Percentiles rank a stretch among this genome's conserved stretches.
Conservation (phyloP, 31 red algal species). For the Odonthalia washingtoniensis region DNA sequence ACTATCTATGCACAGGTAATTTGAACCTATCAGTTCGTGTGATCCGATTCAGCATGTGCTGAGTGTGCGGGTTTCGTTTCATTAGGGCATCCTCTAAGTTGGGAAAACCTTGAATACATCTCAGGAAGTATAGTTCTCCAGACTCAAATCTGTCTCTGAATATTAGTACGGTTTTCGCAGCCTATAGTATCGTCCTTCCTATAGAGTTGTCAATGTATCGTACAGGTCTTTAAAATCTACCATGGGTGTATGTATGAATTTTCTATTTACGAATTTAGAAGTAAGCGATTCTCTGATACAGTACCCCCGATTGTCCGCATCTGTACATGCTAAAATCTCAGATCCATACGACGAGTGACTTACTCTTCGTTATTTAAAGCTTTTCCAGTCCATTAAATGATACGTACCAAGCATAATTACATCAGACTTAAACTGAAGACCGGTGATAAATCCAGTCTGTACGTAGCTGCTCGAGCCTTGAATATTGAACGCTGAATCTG, state of each 20-base stretch:
- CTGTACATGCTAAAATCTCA: conserved; percentile 15
- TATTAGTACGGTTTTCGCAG: conserved; percentile 14
- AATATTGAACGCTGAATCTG: not conserved
- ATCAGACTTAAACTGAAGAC: not conserved
- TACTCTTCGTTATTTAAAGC: not conserved
- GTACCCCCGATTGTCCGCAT: conserved; percentile 24
- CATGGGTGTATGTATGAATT: not conserved
- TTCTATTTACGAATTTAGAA: not conserved
- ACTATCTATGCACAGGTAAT: too few species aligned
- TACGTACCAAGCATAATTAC: not conserved
- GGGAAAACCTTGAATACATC: conserved; percentile 16
- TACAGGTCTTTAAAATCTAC: conserved; percentile 26
- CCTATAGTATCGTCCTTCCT: conserved; percentile 1
- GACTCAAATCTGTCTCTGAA: conserved; percentile 21
- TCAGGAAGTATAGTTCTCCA: conserved; percentile 7
- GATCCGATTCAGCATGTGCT: not conserved
- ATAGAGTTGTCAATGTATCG: conserved; percentile 28
- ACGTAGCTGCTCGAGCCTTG: not conserved
- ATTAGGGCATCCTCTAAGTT: conserved; percentile 39
- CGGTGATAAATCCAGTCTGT: conserved; percentile 12
- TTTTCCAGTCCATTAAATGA: not conserved
- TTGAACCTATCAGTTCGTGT: not conserved
- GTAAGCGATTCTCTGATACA: not conserved
- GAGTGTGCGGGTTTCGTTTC: conserved; percentile 16
- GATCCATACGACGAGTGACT: conserved; percentile 19